phyloP scores from a whole-genome alignment of 148 eudicot species.

The Talinum fruticosum region DNA sequence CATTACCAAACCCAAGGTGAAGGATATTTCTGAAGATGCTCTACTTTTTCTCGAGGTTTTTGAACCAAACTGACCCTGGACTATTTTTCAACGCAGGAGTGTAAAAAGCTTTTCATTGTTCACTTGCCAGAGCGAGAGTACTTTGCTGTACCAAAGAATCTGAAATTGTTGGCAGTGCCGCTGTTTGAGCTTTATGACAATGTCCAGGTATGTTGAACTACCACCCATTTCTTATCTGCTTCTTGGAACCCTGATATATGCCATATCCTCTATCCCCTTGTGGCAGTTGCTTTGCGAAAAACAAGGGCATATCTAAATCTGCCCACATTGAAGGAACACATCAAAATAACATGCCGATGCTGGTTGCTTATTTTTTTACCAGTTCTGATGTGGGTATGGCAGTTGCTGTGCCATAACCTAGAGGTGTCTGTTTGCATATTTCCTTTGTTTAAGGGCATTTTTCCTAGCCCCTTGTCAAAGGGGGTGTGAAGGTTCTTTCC shows the following conservation, averaged over 20 bases:
- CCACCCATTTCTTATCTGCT: neutral
- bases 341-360: constrained; percentile 3
- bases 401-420: too few relatives aligned
- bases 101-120: constrained; percentile 85
- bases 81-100: constrained; percentile 55
- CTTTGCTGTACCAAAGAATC: constrained; percentile 95
- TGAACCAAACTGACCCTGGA: constrained; percentile 15
- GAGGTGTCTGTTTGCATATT: too few relatives aligned
- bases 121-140: constrained; percentile 87
- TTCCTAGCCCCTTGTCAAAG: too few relatives aligned
- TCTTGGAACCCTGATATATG: neutral
- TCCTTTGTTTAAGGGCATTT: too few relatives aligned
- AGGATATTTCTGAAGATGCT: neutral
- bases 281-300: neutral
- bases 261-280: neutral
- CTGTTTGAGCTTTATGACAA: constrained; percentile 94
- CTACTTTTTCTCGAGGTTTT: neutral
- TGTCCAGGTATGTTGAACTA: constrained; percentile 61
- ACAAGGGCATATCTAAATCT: neutral
- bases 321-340: neutral
- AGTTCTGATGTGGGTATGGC: too few relatives aligned
- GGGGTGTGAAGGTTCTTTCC: too few relatives aligned
- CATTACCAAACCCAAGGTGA: constrained; percentile 79
- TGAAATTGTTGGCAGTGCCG: constrained; percentile 93
- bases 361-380: neutral